phyloP scores from a whole-genome alignment of 441 rosid species.

The Erodium texanum region DNA sequence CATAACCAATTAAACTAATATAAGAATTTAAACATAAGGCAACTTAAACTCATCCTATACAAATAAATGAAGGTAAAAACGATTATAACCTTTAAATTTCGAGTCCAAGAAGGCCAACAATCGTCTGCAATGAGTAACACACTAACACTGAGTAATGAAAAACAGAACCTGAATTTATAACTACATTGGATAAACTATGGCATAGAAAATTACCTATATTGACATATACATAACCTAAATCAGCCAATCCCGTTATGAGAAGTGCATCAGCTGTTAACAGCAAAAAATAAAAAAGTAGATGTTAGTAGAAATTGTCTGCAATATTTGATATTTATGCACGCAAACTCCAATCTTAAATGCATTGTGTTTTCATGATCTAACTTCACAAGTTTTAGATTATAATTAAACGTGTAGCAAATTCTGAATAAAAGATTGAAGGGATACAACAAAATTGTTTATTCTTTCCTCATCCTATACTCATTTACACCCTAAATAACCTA shows the following conservation, averaged over 20 bases:
- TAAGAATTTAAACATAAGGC: neutral
- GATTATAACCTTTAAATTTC: constrained; percentile 52
- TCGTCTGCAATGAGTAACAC: constrained; percentile 55
- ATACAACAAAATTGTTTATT: neutral
- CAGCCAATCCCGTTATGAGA: constrained; percentile 77
- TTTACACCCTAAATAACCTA: too few relatives aligned
- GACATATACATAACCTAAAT: constrained; percentile 66
- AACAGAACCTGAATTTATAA: constrained; percentile 14
- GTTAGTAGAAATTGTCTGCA: constrained; percentile 16
- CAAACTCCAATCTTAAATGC: neutral
- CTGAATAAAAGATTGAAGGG: neutral
- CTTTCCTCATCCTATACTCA: too few relatives aligned
- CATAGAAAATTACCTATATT: constrained; percentile 59
- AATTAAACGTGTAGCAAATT: neutral
- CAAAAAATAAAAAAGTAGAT: neutral
- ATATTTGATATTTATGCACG: neutral
- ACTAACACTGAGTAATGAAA: constrained; percentile 17
- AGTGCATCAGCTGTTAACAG: constrained; percentile 73
- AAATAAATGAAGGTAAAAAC: neutral
- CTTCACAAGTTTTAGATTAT: neutral
- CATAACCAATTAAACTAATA: constrained; percentile 13
- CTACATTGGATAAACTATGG: constrained; percentile 4
- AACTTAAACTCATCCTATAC: neutral
- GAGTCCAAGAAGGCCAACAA: constrained; percentile 62
- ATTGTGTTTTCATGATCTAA: too few relatives aligned